phyloP scores from a whole-genome alignment of 331 rosid species.

The Quercus tomentella region DNA sequence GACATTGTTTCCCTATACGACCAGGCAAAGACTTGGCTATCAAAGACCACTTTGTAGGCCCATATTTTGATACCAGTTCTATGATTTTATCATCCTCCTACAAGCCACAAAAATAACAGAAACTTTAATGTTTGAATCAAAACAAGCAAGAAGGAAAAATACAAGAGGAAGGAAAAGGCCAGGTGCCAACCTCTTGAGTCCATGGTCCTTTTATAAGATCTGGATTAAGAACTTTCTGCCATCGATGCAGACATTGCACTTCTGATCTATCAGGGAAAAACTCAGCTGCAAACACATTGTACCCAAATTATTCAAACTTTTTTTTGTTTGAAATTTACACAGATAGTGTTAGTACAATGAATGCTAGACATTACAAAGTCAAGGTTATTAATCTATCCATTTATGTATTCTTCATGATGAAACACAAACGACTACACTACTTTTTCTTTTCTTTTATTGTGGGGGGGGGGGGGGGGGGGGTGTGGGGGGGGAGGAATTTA shows the following conservation, averaged over 20 bases:
- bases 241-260: conserved; percentile 97
- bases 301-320: conserved; percentile 24
- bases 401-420: not conserved
- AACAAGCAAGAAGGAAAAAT: conserved; percentile 10
- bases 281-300: conserved; percentile 67
- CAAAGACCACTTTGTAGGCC: conserved; percentile 96
- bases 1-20: conserved; percentile 98
- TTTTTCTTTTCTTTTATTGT: not conserved
- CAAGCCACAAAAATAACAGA: conserved; percentile 17
- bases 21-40: conserved; percentile 95
- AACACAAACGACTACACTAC: not conserved
- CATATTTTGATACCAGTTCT: conserved; percentile 72
- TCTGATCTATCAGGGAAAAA: conserved; percentile 88
- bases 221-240: conserved; percentile 99
- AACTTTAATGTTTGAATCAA: conserved; percentile 10
- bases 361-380: not conserved
- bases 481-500: no score
- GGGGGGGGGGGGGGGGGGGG: not conserved
- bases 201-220: conserved; percentile 98
- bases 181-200: conserved; percentile 78
- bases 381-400: no score
- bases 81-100: conserved; percentile 93
- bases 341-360: conserved; percentile 11
- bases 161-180: conserved; percentile 1
- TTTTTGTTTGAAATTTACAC: conserved; percentile 8